phyloP scores from a whole-genome alignment of 306 rosid species.

The Medicago ruthenica region DNA sequence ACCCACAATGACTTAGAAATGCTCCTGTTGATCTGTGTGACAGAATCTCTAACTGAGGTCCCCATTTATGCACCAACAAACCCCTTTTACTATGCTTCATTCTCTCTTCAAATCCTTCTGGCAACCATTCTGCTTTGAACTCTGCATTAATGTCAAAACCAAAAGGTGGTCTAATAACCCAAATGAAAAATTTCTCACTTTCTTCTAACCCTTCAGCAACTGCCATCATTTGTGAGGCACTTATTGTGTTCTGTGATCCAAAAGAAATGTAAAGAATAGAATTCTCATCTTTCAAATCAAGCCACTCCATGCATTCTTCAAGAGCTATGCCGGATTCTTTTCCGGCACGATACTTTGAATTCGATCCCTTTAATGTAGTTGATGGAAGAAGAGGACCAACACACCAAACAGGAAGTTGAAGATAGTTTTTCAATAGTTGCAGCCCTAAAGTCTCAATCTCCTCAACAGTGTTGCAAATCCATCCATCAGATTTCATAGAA shows the following conservation, averaged over 20 bases:
- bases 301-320: slow-evolving; percentile 63
- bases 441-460: slow-evolving; percentile 69
- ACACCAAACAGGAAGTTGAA: slow-evolving; percentile 50
- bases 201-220: slow-evolving; percentile 72
- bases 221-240: slow-evolving; percentile 67
- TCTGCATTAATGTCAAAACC: slow-evolving; percentile 64
- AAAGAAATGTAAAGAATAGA: slow-evolving; percentile 79
- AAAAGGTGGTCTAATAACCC: slow-evolving; percentile 79
- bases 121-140: slow-evolving; percentile 66
- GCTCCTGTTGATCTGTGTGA: slow-evolving; percentile 62
- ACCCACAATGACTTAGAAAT: slow-evolving; percentile 86
- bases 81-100: slow-evolving; percentile 50
- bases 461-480: slow-evolving; percentile 74
- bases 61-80: slow-evolving; percentile 69
- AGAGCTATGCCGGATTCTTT: slow-evolving; percentile 57
- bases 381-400: slow-evolving; percentile 67
- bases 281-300: slow-evolving; percentile 41
- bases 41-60: slow-evolving; percentile 78
- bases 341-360: slow-evolving; percentile 49
- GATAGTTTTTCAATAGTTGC: slow-evolving; percentile 52
- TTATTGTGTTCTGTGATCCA: slow-evolving; percentile 85
- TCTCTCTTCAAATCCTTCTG: slow-evolving; percentile 68
- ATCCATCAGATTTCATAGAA: slow-evolving; percentile 58
- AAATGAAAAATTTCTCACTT: slow-evolving; percentile 60
- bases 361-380: slow-evolving; percentile 27